Evolutionary conservation across 768 basidiomycete species (phyloP), one percentile per base, ranked within the genome.

Genomic region (Boletus vinaceobasis): DNA sequence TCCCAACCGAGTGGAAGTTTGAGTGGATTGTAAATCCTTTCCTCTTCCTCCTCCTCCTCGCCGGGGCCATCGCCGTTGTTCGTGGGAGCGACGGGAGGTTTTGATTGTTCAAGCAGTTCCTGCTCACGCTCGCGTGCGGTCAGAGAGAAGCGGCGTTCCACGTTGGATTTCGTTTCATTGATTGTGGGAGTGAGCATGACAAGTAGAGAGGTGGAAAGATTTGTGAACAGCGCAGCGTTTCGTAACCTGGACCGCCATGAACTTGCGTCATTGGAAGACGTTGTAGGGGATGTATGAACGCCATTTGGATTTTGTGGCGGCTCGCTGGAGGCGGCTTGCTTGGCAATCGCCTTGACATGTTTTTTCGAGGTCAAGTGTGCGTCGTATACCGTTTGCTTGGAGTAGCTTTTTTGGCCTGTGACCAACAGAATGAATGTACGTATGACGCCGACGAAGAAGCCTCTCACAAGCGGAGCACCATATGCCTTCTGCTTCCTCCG

Each of bases 1-100:
- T 99, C 97, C 94, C 94, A 98, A 5, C 93, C 93, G 21, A 98
- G 79, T 14, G 97, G 97, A 39, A 98, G 76, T 74, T 98, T 98
- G 47, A 98, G 82, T 43, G 97, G 97, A 62, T 99, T 99, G 73
- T 98, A 99, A 33, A 99, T 94, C 61, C 92, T 84, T 65, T 94
- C 96, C 64, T 98, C 94, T 61, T 93, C 94, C 60, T 95, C 94
- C 44, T 95, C 93, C 55, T 96, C 93, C 51, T 88, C 87, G 8
- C 74, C 84, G 15, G 74, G 82, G 50, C 76, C 81, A 3, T 69
- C 68, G 40, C 32, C 65, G 3, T 77, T 73, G 39, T 75, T 72
- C 29, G 79, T 72, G 17, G 83, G 71, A 13, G 79, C 74, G 0
- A 80, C 71, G 4, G 82, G 77, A 51, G 82, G 71, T 56, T 76